These are phyloP conservation scores for Incumbomyces delicatus DNA, from an alignment of 2,329 filamentous ascomycete species.

Conservation along the genomic window DNA sequence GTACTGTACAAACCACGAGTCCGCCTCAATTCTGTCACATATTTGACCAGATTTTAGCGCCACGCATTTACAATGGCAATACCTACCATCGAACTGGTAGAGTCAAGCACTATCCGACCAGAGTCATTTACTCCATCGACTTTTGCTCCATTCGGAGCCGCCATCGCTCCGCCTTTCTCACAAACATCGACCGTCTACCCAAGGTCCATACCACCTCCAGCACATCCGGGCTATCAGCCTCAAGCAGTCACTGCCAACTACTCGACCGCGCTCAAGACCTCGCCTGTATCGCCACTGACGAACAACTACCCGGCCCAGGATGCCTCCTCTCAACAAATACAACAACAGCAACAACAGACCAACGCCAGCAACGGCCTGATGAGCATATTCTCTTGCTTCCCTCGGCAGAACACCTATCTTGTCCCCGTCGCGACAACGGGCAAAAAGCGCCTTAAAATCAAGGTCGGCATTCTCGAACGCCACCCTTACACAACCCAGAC, in stretches of 20 bases:
- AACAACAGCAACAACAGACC: constrained; percentile 24
- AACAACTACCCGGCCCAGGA: constrained; percentile 59
- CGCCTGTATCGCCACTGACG: constrained; percentile 62
- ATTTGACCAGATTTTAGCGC: no score
- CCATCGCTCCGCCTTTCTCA: constrained; percentile 62
- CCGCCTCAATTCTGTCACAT: no score
- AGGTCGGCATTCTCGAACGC: constrained; percentile 59
- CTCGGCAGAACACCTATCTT: constrained; percentile 40
- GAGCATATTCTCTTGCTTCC: constrained; percentile 83
- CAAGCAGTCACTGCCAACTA: constrained; percentile 64
- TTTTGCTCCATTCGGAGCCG: constrained; percentile 75
- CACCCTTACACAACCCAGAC: constrained; percentile 94
- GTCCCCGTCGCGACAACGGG: constrained; percentile 4
- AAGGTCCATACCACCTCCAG: constrained; percentile 17
- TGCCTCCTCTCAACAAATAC: constrained; percentile 29
- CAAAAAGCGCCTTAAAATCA: constrained; percentile 3
- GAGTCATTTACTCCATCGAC: constrained; percentile 56
- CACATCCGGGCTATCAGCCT: constrained; percentile 29
- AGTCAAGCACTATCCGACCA: constrained; percentile 40
- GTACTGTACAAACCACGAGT: no score
- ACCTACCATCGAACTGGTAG: not conserved
- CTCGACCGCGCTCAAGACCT: constrained; percentile 78
- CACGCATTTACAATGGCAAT: not conserved
- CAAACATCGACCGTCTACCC: constrained; percentile 39
- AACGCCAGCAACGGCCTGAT: constrained; percentile 47